Base-by-base conservation (phyloP, 768 basidiomycete genomes). In the Boletellus ananiceps region DNA sequence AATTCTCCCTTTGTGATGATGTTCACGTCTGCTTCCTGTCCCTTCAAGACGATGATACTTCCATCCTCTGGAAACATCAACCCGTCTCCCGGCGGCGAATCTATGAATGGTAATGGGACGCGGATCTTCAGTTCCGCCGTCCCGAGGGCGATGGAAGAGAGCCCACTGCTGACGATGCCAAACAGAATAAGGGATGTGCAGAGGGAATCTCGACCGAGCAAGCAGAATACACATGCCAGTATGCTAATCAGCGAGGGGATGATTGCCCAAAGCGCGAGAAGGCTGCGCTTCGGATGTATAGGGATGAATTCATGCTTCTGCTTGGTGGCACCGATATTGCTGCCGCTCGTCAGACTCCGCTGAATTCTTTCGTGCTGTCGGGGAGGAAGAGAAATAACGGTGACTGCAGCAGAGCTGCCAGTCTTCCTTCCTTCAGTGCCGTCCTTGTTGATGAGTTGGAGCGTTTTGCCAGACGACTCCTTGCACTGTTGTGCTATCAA, bases 401-500 rank as follows among this genome's bases (percentile, higher is more conserved):
- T 51, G 38, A 65, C 48, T 3, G 46, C 29, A 5, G 51, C 49
- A 31, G 34, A 18, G 15, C n/a, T 60, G 18, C 57, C 53, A 5
- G 61, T 61, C 42, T 36, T 36, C 44, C 62, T 55, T 11, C 21
- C 55, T 13, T 23, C 9, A 1, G 12, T 31, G 2, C 44, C 46
- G 15, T 53, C 54, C 32, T 32, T 16, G 25, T n/a, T 46, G 2
- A 11, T 0, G 37, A 67, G 46, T n/a, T 12, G 15, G 32, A 56
- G 41, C 14, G 8, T 21, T 16, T 40, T 40, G 16, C 3, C 2
- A 13, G 32, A 15, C 12, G 0, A 8, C 0, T 18, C 31, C 13
- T 16, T 25, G 32, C 58, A 57, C 8, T 42, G 39, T 32, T 54
- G 44, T 14, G 52, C 44, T 3, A 18, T 79, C 75, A 69, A 84